Evolutionary conservation across 2,329 filamentous ascomycete genomes (phyloP).

Genomic region (Periglandula ipomoeae): DNA sequence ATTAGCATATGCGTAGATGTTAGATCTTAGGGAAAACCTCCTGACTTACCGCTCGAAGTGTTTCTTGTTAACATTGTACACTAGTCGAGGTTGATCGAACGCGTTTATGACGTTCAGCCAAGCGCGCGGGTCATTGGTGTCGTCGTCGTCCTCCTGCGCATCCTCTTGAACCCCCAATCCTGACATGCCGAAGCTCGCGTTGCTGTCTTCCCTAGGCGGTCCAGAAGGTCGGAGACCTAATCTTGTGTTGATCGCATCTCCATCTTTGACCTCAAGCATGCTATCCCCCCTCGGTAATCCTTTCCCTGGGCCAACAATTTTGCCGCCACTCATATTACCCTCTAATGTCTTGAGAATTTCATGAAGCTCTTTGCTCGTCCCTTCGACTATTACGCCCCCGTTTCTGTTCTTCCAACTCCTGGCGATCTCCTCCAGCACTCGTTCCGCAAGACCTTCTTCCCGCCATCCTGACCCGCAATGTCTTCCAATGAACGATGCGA

Average conservation of each 20-base stretch:
- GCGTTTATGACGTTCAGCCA: constrained; percentile 82
- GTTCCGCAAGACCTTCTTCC: constrained; percentile 87
- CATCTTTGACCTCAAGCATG: constrained; percentile 50
- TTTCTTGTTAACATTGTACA: constrained; percentile 74
- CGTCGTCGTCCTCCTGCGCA: constrained; percentile 43
- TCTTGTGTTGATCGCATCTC: constrained; percentile 44
- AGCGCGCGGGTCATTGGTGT: constrained; percentile 58
- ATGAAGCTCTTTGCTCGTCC: constrained; percentile 64
- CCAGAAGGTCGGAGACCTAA: constrained; percentile 40
- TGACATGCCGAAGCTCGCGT: constrained; percentile 55
- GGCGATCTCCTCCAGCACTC: constrained; percentile 83
- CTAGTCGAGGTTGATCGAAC: constrained; percentile 72
- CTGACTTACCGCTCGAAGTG: constrained; percentile 72
- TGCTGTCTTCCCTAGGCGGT: constrained; percentile 49
- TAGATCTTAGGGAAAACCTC: too few relatives aligned
- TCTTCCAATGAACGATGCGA: constrained; percentile 83
- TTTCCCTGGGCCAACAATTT: constrained; percentile 42
- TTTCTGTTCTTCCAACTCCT: constrained; percentile 85
- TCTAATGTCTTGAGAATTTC: constrained; percentile 77
- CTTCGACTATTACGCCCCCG: constrained; percentile 86
- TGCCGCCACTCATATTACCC: constrained; percentile 82
- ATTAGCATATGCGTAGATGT: too few relatives aligned
- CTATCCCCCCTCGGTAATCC: constrained; percentile 48
- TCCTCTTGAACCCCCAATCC: constrained; percentile 42
- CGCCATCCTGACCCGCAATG: constrained; percentile 96